Evolutionary conservation across 1,284 basidiomycete genomes (phyloP), one percentile per base, ranked within the genome.

Genomic region (Meripilus lineatus): DNA sequence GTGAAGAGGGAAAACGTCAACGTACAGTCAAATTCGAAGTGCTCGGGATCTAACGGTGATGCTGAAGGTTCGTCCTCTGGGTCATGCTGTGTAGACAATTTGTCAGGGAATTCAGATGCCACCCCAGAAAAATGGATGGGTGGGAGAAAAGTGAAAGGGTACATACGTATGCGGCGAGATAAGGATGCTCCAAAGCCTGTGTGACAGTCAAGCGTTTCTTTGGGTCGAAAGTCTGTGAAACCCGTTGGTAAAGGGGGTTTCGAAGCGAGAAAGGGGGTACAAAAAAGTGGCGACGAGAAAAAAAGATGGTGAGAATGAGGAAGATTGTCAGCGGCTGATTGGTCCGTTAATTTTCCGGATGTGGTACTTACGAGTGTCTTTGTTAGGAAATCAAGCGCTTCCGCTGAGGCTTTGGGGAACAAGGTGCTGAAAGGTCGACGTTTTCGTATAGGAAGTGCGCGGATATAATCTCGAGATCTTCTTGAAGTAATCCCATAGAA

Each of bases 401-500:
- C 73, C 3, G 79, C 69, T 7, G 79, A 84, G 17, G 81, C 80
- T 55, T 82, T 75, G 17, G 87, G 84, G 70, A 86, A 84, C 45
- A 88, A 53, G 33, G 70, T 65, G 48, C 71, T 63, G 58, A 88
- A 88, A 1, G 75, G 65, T 40, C 73, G 68, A 52, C 71, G 74
- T 62, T 80, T 84, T 50, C 81, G 74, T 59, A 91, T 85, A 48
- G 83, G 84, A 49, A 90, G 69, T 3, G 80, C 75, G 32, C 86
- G 78, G 52, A 93, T 84, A 64, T 93, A 93, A 54, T 93, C 89
- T 45, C 89, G 77, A 38, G 88, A 91, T 40, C 90, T 74, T 30
- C 82, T 73, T 2, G 86, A 88, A 2, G 86, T 91, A 65, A 93
- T 92, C 30, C 83, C 79, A 62, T 92, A 87, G 62, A 91, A 92